phyloP scores from a whole-genome alignment of 177 flowering plant genomes.

The Vitis hybrid region DNA sequence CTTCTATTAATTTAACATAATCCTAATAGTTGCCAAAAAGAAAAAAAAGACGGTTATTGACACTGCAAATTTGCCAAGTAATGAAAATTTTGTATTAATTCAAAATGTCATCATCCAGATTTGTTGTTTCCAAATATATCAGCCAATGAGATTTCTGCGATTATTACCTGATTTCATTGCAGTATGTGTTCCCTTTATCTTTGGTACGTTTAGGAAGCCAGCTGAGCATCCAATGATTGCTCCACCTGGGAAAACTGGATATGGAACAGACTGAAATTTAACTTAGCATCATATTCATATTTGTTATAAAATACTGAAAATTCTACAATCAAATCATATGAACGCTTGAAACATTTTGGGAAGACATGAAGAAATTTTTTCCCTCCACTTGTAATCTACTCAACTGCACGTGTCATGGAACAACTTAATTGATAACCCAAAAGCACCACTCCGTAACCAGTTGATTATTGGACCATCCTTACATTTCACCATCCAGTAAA shows the following conservation, averaged over 20 bases:
- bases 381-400: not conserved
- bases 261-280: slow-evolving; percentile 94
- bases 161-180: slow-evolving; percentile 93
- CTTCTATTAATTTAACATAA: no score
- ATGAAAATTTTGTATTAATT: no score
- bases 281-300: slow-evolving; percentile 47
- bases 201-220: slow-evolving; percentile 95
- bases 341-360: not conserved
- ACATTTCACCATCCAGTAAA: not conserved
- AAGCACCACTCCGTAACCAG: not conserved
- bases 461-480: not conserved
- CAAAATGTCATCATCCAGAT: no score
- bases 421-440: not conserved
- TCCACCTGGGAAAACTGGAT: slow-evolving; percentile 98
- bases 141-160: slow-evolving; percentile 3
- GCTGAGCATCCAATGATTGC: slow-evolving; percentile 99
- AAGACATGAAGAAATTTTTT: not conserved
- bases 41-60: no score
- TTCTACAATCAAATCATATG: not conserved
- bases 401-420: not conserved
- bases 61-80: no score
- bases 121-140: not conserved
- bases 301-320: not conserved
- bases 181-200: slow-evolving; percentile 96
- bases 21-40: no score